Conservation (phyloP, 345 rosid species). For the Syzygium aromaticum region DNA sequence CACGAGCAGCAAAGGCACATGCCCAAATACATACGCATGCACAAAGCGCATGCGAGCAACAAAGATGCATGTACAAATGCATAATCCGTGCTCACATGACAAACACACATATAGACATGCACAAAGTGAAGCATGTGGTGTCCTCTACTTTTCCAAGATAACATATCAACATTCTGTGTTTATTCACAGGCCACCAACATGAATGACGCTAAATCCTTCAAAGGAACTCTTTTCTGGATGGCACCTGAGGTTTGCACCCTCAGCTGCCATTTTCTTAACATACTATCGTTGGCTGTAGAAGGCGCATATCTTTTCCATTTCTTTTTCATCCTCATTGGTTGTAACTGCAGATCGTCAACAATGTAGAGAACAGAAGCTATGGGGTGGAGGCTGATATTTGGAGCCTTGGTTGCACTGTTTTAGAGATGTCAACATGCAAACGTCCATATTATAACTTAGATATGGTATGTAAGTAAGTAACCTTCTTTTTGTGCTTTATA, state of each 20-base stretch:
- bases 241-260: constrained; percentile 70
- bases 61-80: neutral
- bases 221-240: constrained; percentile 80
- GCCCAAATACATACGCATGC: no score
- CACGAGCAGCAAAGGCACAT: neutral
- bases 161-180: neutral
- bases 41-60: no score
- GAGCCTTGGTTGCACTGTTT: constrained; percentile 81
- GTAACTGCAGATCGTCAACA: constrained; percentile 46
- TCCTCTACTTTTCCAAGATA: neutral
- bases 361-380: constrained; percentile 40
- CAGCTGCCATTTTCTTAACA: neutral
- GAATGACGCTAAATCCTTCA: constrained; percentile 53
- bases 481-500: neutral
- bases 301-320: neutral
- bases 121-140: neutral
- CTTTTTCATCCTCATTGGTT: neutral
- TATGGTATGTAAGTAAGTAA: constrained; percentile 26
- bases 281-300: neutral
- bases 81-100: accelerated
- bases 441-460: constrained; percentile 51
- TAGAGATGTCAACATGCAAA: constrained; percentile 67
- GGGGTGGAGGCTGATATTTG: constrained; percentile 71
- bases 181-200: neutral
- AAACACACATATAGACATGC: neutral